Evolutionary conservation across 228 moss, liverwort and hornwort genomes (phyloP), one percentile per base, ranked within the genome.

Genomic region (Sphagnum magellanicum): DNA sequence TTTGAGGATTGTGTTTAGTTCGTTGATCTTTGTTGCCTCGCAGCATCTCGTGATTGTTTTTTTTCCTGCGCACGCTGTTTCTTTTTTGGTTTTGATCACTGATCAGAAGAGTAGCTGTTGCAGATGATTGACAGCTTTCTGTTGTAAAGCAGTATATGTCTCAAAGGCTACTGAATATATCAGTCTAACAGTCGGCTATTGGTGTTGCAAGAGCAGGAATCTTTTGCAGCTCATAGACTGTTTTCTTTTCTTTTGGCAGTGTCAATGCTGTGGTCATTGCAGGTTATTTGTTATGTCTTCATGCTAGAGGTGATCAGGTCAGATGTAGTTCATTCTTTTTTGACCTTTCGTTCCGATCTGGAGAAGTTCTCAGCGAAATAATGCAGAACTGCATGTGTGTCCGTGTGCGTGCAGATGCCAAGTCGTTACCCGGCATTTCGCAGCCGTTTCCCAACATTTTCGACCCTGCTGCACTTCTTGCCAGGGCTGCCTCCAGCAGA

Each of bases 401-500:
- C 12, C 48, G 2, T 32, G 6, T 32, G 5, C 1, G 63, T 14
- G 5, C 74, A 92, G 89, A 85, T 66, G 89, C 89, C 11, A 87
- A 78, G 81, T 5, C 59, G 0, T 0, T 92, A 70, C 73, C 89
- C 16, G 91, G 91, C 71, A 71, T 92, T 12, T n/a, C 74, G 0
- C 74, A 77, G 0, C 89, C 91, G 0, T 92, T 92, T 16, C 78
- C 76, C 5, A 60, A 83, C 60, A 92, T 92, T 52, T 92, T 92
- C 52, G 91, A 92, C 72, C 91, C 91, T 4, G 83, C 79, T 1
- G 71, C 79, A 61, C 63, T 92, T 16, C 13, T 92, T 69, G 77
- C 79, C 4, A 84, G 91, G 17, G 89, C 89, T 17, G 87, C 87
- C 10, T 81, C 91, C 66, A 92, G 91, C 75, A 68, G 81, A 5